These are phyloP conservation scores for Auriscalpium vulgare DNA, from an alignment of 768 basidiomycete species.

Conservation along the genomic window DNA sequence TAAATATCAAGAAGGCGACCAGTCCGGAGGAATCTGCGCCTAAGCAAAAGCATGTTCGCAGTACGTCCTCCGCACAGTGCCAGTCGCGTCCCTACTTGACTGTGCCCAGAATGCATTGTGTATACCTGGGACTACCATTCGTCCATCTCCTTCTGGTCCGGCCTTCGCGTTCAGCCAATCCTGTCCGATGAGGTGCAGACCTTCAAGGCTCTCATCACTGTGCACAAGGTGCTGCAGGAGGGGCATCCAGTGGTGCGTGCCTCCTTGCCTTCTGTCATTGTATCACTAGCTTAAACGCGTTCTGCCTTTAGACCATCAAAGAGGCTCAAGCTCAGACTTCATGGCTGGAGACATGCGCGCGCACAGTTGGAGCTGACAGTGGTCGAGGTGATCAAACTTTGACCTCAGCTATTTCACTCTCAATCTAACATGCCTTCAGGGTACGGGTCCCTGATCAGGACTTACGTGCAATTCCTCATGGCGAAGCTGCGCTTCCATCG, in stretches of 20 bases:
- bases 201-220: conserved; percentile 95
- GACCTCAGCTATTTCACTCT: not conserved
- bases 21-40: conserved; percentile 92
- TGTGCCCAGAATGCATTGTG: conserved; percentile 79
- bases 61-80: conserved; percentile 40
- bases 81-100: conserved; percentile 1
- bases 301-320: conserved; percentile 70
- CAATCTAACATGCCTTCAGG: conserved; percentile 38
- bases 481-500: conserved; percentile 96
- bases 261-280: conserved; percentile 14
- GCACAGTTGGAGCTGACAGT: conserved; percentile 78
- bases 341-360: conserved; percentile 95
- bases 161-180: conserved; percentile 93
- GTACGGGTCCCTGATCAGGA: conserved; percentile 87
- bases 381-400: conserved; percentile 49
- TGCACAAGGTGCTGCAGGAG: conserved; percentile 97
- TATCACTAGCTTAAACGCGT: conserved; percentile 8
- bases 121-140: conserved; percentile 99
- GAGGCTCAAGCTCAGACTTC: conserved; percentile 95
- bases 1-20: conserved; percentile 98
- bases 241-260: conserved; percentile 82
- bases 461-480: conserved; percentile 92
- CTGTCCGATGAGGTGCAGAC: conserved; percentile 96
- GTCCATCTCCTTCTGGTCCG: conserved; percentile 96
- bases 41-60: conserved; percentile 98